Evolutionary conservation across 331 rosid genomes (phyloP).

Genomic region (Telfairia occidentalis): DNA sequence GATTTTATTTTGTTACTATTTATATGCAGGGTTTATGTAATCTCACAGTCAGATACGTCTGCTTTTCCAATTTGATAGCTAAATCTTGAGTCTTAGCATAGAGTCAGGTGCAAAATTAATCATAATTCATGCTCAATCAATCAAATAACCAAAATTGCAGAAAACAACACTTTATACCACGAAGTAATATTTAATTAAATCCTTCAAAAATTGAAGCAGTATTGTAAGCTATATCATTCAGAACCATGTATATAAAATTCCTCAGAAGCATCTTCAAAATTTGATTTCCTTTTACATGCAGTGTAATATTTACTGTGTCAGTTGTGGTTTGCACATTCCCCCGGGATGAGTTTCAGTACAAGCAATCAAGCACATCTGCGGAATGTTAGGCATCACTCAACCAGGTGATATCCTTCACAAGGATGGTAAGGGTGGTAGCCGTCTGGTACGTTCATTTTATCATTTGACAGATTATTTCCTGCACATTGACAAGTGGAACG

Average conservation of each 20-base stretch:
- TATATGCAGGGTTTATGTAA: not conserved
- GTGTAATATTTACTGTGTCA: constrained; percentile 5
- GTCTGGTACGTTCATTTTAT: constrained; percentile 26
- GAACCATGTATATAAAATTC: constrained; percentile 6
- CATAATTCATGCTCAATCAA: not conserved
- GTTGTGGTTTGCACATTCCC: not conserved
- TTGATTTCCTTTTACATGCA: not conserved
- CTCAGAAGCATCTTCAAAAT: not conserved
- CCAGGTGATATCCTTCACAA: constrained; percentile 20
- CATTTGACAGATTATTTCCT: constrained; percentile 42
- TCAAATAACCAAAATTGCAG: not conserved
- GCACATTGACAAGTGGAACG: constrained; percentile 14
- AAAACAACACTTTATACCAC: not conserved
- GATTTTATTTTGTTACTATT: not conserved
- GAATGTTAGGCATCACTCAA: constrained; percentile 1
- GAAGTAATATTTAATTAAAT: not conserved
- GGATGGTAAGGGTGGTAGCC: constrained; percentile 25
- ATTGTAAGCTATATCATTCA: not conserved
- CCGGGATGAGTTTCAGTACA: not conserved
- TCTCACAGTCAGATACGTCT: not conserved
- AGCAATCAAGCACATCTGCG: not conserved
- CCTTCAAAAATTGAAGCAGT: not conserved
- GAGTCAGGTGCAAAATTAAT: not conserved
- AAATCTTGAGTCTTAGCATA: not conserved
- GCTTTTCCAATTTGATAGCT: not conserved